These are phyloP conservation scores for Trichoderma erinaceum DNA, from an alignment of 495 filamentous ascomycete species.

Conservation along the genomic window DNA sequence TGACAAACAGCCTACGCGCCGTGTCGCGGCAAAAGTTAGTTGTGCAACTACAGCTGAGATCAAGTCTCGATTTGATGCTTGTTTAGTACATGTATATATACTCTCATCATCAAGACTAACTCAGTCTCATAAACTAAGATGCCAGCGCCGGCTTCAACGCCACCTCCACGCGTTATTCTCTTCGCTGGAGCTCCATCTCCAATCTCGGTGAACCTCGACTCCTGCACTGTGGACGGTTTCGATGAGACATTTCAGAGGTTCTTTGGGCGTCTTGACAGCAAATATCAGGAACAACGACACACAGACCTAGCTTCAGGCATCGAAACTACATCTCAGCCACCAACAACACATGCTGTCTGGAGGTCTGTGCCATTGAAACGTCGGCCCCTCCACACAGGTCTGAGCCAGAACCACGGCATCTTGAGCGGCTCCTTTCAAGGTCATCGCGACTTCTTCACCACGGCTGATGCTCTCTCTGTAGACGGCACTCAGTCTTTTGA, in stretches of 20 bases:
- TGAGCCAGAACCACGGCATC: constrained; percentile 38
- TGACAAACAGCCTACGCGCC: too few species aligned
- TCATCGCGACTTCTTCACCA: constrained; percentile 40
- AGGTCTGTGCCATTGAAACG: constrained; percentile 35
- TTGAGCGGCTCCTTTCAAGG: not conserved
- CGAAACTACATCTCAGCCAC: not conserved
- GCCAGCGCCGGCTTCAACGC: not conserved
- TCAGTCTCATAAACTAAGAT: not conserved
- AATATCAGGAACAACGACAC: not conserved
- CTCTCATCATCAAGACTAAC: not conserved
- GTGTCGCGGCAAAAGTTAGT: too few species aligned
- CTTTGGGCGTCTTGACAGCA: constrained; percentile 25
- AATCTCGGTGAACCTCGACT: constrained; percentile 33
- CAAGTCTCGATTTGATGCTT: too few species aligned
- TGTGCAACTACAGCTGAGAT: too few species aligned
- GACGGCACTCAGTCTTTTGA: constrained; percentile 18
- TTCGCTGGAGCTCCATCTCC: constrained; percentile 48
- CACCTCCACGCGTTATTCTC: constrained; percentile 34
- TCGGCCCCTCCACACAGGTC: constrained; percentile 32
- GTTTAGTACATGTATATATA: not conserved
- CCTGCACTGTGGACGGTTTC: constrained; percentile 32
- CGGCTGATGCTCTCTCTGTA: constrained; percentile 30
- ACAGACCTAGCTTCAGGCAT: not conserved
- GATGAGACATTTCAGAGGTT: constrained; percentile 28
- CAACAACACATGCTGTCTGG: constrained; percentile 24